Evolutionary conservation across 495 filamentous ascomycete species (phyloP).

Genomic region (Poronia punctata): DNA sequence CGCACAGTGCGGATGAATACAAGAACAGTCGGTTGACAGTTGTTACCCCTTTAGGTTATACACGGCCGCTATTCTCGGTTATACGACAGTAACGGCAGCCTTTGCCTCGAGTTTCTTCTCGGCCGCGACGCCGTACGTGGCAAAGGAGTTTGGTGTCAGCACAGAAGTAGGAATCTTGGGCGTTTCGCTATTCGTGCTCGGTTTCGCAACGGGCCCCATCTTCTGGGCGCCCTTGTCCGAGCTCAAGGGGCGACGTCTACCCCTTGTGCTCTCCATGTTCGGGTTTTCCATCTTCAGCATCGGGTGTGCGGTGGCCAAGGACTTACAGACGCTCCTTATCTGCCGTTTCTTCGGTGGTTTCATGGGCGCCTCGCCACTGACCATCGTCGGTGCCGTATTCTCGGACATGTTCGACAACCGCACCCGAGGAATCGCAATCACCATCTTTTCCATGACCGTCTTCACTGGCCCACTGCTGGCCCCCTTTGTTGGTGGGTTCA

Average conservation of each 20-base stretch:
- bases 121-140: conserved; percentile 49
- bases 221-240: conserved; percentile 72
- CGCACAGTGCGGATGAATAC: not conserved
- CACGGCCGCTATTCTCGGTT: conserved; percentile 68
- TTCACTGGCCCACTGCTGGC: conserved; percentile 77
- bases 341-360: conserved; percentile 79
- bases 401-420: conserved; percentile 82
- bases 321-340: conserved; percentile 75
- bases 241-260: conserved; percentile 65
- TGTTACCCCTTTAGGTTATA: conserved; percentile 37
- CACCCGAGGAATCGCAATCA: conserved; percentile 71
- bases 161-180: conserved; percentile 57
- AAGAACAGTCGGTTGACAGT: not conserved
- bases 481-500: conserved; percentile 83
- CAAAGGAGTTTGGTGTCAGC: conserved; percentile 46
- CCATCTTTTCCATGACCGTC: conserved; percentile 76
- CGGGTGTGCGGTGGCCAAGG: conserved; percentile 64
- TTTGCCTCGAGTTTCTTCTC: conserved; percentile 70
- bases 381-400: conserved; percentile 82
- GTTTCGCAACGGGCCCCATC: conserved; percentile 60
- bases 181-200: conserved; percentile 63
- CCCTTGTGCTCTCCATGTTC: conserved; percentile 66
- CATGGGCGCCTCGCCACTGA: conserved; percentile 68
- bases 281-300: conserved; percentile 73
- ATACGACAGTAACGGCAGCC: conserved; percentile 65